Percentiles rank a stretch among this genome's conserved stretches.
Evolutionary conservation across 2,329 filamentous ascomycete genomes (phyloP).

Genomic region (Akanthomyces dipterigenus): DNA sequence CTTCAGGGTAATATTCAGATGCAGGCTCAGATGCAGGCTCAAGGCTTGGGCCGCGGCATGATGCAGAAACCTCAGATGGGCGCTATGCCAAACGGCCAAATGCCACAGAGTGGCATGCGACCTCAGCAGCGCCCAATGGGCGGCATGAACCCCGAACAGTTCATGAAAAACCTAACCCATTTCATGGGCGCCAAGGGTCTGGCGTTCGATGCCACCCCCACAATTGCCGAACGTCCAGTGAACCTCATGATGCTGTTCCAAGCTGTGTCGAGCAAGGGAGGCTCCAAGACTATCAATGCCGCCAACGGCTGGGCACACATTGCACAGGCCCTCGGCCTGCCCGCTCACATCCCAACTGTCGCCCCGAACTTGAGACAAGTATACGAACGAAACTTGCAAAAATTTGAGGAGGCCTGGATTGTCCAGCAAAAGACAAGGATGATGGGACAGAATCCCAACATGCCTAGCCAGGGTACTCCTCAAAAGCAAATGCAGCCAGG

Average conservation of each 20-base stretch:
- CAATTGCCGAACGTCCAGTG: slow-evolving; percentile 66
- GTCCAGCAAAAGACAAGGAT: slow-evolving; percentile 48
- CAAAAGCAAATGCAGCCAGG: slow-evolving; percentile 34
- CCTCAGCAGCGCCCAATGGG: slow-evolving; percentile 40
- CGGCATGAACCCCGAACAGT: slow-evolving; percentile 55
- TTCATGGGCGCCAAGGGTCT: slow-evolving; percentile 71
- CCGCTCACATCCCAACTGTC: slow-evolving; percentile 58
- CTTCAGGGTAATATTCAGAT: slow-evolving; percentile 51
- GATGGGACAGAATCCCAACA: slow-evolving; percentile 43
- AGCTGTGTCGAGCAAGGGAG: slow-evolving; percentile 65
- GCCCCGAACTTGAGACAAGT: slow-evolving; percentile 62
- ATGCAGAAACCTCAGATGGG: slow-evolving; percentile 47
- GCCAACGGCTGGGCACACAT: slow-evolving; percentile 69
- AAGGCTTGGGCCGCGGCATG: slow-evolving; percentile 40
- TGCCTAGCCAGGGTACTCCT: slow-evolving; percentile 15
- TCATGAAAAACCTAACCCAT: slow-evolving; percentile 67
- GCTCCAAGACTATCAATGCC: slow-evolving; percentile 65
- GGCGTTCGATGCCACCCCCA: slow-evolving; percentile 67
- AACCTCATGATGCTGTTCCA: slow-evolving; percentile 73
- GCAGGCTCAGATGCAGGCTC: slow-evolving; percentile 45
- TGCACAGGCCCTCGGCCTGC: slow-evolving; percentile 57
- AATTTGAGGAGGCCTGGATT: slow-evolving; percentile 67
- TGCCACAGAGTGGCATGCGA: slow-evolving; percentile 42
- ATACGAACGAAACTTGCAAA: slow-evolving; percentile 68
- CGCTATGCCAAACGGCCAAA: slow-evolving; percentile 18